Conservation (phyloP, 768 basidiomycete genomes). For the Tulasnella sp. region DNA sequence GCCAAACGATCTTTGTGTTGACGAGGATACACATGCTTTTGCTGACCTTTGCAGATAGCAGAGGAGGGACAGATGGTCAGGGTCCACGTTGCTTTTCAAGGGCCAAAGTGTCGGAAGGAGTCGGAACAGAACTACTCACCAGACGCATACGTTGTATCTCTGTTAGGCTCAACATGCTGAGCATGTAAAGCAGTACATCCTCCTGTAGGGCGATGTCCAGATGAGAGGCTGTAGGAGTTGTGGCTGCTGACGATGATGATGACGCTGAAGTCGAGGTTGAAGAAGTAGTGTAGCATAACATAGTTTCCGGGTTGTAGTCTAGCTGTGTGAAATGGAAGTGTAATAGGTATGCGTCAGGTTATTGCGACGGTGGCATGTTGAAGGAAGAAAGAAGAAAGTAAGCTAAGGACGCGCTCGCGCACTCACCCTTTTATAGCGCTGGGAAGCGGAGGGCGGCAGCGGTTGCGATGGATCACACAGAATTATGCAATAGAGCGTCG, state of each 20-base stretch:
- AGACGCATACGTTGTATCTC: slow-evolving; percentile 10
- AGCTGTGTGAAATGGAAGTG: too few species aligned
- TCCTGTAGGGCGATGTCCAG: not conserved
- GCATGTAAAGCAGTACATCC: slow-evolving; percentile 3
- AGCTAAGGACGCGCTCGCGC: too few species aligned
- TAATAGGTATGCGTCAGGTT: too few species aligned
- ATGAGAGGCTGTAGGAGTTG: not conserved
- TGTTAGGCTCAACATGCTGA: slow-evolving; percentile 1
- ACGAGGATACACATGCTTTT: slow-evolving; percentile 5
- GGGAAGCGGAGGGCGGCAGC: too few species aligned
- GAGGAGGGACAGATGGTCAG: not conserved
- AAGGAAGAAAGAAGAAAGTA: too few species aligned
- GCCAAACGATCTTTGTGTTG: slow-evolving; percentile 13
- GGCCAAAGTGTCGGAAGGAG: not conserved
- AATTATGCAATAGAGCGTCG: too few species aligned
- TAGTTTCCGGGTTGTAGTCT: too few species aligned
- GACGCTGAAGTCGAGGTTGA: not conserved
- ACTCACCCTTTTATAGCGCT: too few species aligned
- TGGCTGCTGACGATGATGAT: not conserved
- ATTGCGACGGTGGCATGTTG: too few species aligned
- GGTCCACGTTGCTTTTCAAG: not conserved
- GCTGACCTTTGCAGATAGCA: slow-evolving; percentile 1
- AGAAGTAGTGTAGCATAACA: too few species aligned
- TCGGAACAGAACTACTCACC: slow-evolving; percentile 6
- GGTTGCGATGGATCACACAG: too few species aligned